Percentiles rank a stretch among this genome's conserved stretches.
Conservation (phyloP, 1,284 basidiomycete species). For the Moniliella sp. region DNA sequence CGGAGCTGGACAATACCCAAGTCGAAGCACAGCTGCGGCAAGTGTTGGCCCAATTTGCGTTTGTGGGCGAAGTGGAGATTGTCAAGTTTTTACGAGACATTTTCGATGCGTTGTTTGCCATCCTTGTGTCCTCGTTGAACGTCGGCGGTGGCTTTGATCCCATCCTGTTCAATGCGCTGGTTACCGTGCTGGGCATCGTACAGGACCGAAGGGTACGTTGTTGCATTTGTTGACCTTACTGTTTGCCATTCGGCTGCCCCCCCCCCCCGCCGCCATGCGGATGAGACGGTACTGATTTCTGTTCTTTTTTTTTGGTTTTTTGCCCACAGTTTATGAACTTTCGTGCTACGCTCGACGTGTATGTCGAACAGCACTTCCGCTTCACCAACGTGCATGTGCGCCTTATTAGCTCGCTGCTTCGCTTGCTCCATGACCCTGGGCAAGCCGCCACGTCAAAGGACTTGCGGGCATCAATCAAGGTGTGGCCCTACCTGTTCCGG, state of each 20-base stretch:
- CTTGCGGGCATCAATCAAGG: conserved; percentile 70
- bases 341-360: conserved; percentile 71
- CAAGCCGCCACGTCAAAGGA: conserved; percentile 52
- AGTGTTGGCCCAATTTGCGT: conserved; percentile 64
- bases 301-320: neutral
- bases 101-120: conserved; percentile 77
- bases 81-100: conserved; percentile 78
- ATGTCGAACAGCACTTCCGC: conserved; percentile 67
- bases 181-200: conserved; percentile 58
- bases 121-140: conserved; percentile 56
- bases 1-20: conserved; percentile 35
- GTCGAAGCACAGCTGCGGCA: conserved; percentile 48
- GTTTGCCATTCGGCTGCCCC: neutral
- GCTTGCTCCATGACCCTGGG: conserved; percentile 53
- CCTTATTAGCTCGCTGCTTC: conserved; percentile 48
- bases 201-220: conserved; percentile 47
- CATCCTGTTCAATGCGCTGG: conserved; percentile 68
- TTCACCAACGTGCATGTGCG: conserved; percentile 23
- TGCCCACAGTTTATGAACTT: conserved; percentile 52
- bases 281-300: too few relatives aligned
- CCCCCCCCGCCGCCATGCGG: too few relatives aligned
- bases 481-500: conserved; percentile 87
- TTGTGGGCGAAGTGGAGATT: conserved; percentile 51
- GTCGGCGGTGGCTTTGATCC: conserved; percentile 58
- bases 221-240: neutral